Evolutionary conservation across 257 asterid genomes (phyloP).

Genomic region (Pogostemon cablin): DNA sequence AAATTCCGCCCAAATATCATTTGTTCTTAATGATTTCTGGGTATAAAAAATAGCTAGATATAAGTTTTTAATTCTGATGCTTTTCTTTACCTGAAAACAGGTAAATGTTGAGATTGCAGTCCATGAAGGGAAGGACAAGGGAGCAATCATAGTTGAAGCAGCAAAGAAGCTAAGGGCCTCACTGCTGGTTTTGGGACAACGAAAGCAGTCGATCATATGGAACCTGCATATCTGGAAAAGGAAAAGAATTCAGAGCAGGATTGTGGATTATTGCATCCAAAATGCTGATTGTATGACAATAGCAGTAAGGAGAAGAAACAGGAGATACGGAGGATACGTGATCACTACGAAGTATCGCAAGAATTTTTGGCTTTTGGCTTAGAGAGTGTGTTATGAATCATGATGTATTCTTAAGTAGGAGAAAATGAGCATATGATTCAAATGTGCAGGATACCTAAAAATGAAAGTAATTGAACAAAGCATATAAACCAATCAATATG

Average conservation of each 20-base stretch:
- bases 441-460: background rate
- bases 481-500: background rate
- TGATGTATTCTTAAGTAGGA: background rate
- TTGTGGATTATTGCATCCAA: conserved; percentile 70
- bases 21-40: background rate
- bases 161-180: conserved; percentile 55
- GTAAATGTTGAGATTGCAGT: conserved; percentile 64
- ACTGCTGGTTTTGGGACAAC: conserved; percentile 72
- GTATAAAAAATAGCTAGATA: background rate
- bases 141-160: conserved; percentile 63
- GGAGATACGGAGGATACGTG: conserved; percentile 75
- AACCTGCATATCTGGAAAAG: conserved; percentile 32
- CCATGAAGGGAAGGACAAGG: conserved; percentile 72
- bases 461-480: background rate
- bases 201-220: conserved; percentile 55
- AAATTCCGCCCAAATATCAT: too few relatives aligned
- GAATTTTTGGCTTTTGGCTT: conserved; percentile 7
- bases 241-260: conserved; percentile 35
- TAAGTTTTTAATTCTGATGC: conserved; percentile 2
- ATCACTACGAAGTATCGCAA: conserved; percentile 54
- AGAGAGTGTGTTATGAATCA: background rate
- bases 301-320: conserved; percentile 74
- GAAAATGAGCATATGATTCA: background rate
- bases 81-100: conserved; percentile 39
- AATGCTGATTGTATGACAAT: conserved; percentile 82